Percentiles rank a stretch among this genome's conserved stretches.
phyloP scores from a whole-genome alignment of 1,139 yeast species.

The Spathaspora sp. region DNA sequence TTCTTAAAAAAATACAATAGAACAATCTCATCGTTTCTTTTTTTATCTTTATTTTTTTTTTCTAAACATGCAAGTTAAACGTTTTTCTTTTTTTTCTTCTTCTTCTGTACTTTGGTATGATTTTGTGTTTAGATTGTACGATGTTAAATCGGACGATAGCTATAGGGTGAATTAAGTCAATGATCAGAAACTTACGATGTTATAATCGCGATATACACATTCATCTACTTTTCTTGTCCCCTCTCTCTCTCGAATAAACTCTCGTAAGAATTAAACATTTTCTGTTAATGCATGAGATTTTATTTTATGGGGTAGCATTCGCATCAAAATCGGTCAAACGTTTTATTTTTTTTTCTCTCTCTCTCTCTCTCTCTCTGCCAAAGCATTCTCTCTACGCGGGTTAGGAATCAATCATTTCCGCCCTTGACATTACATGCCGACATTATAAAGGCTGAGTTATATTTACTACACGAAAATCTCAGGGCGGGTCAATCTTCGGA shows the following conservation, averaged over 20 bases:
- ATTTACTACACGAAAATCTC: no score
- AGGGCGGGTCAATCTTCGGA: background rate
- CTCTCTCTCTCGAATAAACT: no score
- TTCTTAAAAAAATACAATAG: background rate
- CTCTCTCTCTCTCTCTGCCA: no score
- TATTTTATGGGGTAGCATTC: background rate
- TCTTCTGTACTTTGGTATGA: background rate
- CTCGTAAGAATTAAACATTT: background rate
- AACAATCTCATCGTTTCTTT: background rate
- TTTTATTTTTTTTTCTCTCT: constrained; percentile 1
- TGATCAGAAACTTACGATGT: no score
- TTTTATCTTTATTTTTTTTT: background rate
- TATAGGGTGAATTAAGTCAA: no score
- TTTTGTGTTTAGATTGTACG: no score
- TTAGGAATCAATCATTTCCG: no score
- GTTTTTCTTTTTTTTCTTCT: background rate
- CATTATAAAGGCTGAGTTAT: no score
- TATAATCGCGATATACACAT: no score
- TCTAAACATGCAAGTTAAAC: background rate
- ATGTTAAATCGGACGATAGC: no score
- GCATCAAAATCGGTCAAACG: background rate
- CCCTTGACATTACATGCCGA: no score
- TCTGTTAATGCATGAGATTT: background rate
- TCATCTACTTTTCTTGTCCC: background rate
- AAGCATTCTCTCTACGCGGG: background rate